These are phyloP conservation scores for Mycena vitilis DNA, from an alignment of 768 basidiomycete genomes.

Conservation along the genomic window DNA sequence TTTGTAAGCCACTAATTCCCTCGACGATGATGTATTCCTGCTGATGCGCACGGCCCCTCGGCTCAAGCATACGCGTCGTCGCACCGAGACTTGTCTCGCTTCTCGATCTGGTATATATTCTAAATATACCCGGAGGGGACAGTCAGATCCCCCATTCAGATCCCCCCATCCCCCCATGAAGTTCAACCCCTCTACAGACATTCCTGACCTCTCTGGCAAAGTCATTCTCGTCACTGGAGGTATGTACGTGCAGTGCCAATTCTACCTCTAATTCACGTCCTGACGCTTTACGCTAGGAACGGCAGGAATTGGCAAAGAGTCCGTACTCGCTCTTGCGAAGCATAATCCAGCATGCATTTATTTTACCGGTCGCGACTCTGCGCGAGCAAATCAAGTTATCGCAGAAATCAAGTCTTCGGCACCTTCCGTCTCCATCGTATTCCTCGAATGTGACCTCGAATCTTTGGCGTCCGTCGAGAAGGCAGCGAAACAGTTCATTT, in stretches of 20 bases:
- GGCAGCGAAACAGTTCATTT: slow-evolving; percentile 17
- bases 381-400: slow-evolving; percentile 15
- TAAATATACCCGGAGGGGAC: too few relatives aligned
- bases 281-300: slow-evolving; percentile 14
- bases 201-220: slow-evolving; percentile 29
- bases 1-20: too few relatives aligned
- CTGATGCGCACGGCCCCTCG: too few relatives aligned
- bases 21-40: too few relatives aligned
- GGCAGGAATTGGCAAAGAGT: slow-evolving; percentile 29
- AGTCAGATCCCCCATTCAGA: too few relatives aligned
- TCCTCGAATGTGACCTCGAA: slow-evolving; percentile 32
- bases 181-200: slow-evolving; percentile 26
- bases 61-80: too few relatives aligned
- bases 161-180: too few relatives aligned
- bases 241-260: background rate
- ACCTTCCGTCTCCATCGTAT: background rate
- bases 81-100: too few relatives aligned
- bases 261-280: too few relatives aligned
- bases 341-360: slow-evolving; percentile 28
- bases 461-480: slow-evolving; percentile 31
- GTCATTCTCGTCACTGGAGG: slow-evolving; percentile 32
- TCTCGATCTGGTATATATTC: too few relatives aligned
- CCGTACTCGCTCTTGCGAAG: slow-evolving; percentile 25
- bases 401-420: background rate
- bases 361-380: slow-evolving; percentile 31